These are phyloP conservation scores for Ettlia oleoabundans DNA, from an alignment of 139 green algal genomes.

Conservation along the genomic window DNA sequence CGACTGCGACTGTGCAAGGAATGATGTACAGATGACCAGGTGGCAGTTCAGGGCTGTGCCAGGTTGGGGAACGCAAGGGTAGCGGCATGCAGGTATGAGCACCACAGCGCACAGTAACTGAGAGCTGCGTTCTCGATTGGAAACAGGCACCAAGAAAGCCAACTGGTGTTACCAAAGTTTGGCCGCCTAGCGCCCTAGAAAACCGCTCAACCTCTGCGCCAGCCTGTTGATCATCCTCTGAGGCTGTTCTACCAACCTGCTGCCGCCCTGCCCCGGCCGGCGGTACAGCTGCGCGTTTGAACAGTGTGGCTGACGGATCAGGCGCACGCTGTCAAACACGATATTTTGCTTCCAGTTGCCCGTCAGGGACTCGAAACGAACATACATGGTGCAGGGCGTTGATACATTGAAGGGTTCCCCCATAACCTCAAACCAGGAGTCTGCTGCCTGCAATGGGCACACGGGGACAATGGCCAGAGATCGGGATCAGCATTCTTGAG, in stretches of 20 bases:
- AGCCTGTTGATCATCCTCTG: too few species aligned
- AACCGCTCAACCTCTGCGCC: not conserved
- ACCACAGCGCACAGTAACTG: too few species aligned
- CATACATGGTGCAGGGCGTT: not conserved
- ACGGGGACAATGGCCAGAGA: too few species aligned
- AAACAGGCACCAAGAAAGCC: too few species aligned
- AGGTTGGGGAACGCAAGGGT: too few species aligned
- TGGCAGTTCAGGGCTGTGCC: too few species aligned
- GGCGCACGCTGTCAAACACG: constrained; percentile 1
- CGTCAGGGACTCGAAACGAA: not conserved
- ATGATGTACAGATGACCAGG: too few species aligned
- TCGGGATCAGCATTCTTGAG: not conserved
- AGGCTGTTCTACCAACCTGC: not conserved
- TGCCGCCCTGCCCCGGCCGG: not conserved
- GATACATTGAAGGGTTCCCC: not conserved
- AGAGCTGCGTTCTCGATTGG: too few species aligned
- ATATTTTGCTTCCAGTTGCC: not conserved
- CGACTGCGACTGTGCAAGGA: too few species aligned
- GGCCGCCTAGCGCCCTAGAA: too few species aligned
- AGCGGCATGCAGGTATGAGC: too few species aligned
- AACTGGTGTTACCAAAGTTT: too few species aligned
- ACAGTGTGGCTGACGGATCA: not conserved
- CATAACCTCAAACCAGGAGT: not conserved
- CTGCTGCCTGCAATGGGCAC: not conserved
- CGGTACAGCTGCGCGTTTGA: not conserved